Evolutionary conservation across 768 basidiomycete species (phyloP), one percentile per base, ranked within the genome.

Genomic region (Coprinopsis marcescibilis): DNA sequence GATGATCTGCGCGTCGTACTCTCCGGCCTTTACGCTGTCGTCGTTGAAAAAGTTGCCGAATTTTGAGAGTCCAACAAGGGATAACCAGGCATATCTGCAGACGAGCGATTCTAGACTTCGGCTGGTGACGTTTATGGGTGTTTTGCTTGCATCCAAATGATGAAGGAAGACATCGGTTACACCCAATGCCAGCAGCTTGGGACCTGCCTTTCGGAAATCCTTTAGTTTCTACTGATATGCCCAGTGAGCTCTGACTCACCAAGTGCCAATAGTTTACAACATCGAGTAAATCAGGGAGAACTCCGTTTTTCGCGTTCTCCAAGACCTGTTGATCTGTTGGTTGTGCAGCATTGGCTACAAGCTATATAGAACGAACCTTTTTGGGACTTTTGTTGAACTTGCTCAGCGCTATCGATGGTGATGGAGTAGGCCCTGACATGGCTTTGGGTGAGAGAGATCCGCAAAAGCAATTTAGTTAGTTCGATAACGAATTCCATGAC

Each of bases 61-160:
- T 45, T 69, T 66, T 27, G 54, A 53, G 12, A 70, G 54, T 2
- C 66, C 67, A 8, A 64, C 36, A n/a, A 70, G 51, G 14, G 64
- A 55, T 23, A 62, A 49, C 35, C 64, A 66, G 1, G 67, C 67
- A 60, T 1, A 58, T 52, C 7, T 44, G 6, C 4, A 58, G 57
- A 29, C n/a, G 54, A 51, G n/a, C n/a, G n/a, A n/a, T n/a, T 20
- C 56, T 48, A 12, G 45, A 17, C 41, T 54, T 19, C 51, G 45
- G 17, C 23, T 26, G 12, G 49, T 36, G 8, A 50, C 48, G 5
- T 49, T 46, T 25, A 27, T 32, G 26, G 53, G 63, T 43, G 51
- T 57, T 46, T 43, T 54, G 26, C 47, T 50, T 12, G 35, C 50
- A 23, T 60, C 50, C 1, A 69, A 55, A 40, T 67, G 61, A n/a